Percentiles rank a stretch among this genome's conserved stretches.
phyloP scores from a whole-genome alignment of 2,329 filamentous ascomycete genomes.

The Byssochlamys sp. region DNA sequence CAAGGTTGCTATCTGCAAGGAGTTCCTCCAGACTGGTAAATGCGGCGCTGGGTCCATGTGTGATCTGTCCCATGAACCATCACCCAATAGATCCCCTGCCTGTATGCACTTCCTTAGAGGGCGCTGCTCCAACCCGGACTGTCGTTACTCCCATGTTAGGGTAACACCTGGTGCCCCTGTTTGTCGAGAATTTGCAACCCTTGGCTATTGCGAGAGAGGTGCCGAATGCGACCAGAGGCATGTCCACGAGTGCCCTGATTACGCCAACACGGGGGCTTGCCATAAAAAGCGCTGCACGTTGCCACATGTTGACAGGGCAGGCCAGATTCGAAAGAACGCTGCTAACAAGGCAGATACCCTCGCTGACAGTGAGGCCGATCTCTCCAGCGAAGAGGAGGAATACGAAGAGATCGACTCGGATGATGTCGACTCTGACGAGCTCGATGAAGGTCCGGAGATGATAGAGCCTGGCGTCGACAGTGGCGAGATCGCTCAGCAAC shows the following conservation, averaged over 20 bases:
- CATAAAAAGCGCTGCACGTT: slow-evolving; percentile 71
- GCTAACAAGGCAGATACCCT: slow-evolving; percentile 30
- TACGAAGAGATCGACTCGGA: slow-evolving; percentile 61
- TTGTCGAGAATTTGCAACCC: slow-evolving; percentile 71
- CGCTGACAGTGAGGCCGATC: slow-evolving; percentile 51
- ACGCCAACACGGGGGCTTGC: slow-evolving; percentile 82
- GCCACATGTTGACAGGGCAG: slow-evolving; percentile 78
- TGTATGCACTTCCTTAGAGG: slow-evolving; percentile 86
- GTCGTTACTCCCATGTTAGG: slow-evolving; percentile 76
- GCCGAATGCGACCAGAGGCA: slow-evolving; percentile 69
- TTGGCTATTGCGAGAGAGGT: slow-evolving; percentile 83
- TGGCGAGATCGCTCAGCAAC: slow-evolving; percentile 43
- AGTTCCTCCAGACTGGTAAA: slow-evolving; percentile 67
- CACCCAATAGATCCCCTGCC: slow-evolving; percentile 70
- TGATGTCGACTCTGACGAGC: slow-evolving; percentile 52
- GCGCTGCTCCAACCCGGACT: slow-evolving; percentile 76
- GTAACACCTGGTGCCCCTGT: slow-evolving; percentile 68
- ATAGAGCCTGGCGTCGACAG: slow-evolving; percentile 27
- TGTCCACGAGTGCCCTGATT: slow-evolving; percentile 87
- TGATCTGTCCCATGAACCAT: slow-evolving; percentile 81
- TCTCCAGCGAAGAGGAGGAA: slow-evolving; percentile 69
- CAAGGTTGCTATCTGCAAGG: slow-evolving; percentile 84
- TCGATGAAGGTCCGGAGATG: slow-evolving; percentile 34
- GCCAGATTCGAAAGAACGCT: slow-evolving; percentile 57
- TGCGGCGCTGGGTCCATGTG: slow-evolving; percentile 71